Evolutionary conservation across 208 protist species (phyloP), one percentile per base, ranked within the genome.

Genomic region (Wallacemonas sp.): DNA sequence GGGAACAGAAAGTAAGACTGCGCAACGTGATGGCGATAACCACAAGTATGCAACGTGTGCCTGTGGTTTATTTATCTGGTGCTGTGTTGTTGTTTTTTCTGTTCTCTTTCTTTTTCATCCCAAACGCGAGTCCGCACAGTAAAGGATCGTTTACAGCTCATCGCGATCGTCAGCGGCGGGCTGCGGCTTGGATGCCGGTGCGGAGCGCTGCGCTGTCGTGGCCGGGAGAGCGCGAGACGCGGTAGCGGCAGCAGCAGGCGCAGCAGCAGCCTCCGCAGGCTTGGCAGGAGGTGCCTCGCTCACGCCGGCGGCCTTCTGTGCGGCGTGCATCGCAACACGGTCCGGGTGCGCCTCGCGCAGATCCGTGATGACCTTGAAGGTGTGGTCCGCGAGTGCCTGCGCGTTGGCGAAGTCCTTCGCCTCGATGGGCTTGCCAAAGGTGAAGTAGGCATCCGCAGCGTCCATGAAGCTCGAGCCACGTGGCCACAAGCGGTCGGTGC

Each of bases 401-500:
- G 82, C 80, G 16, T 73, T 83, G 38, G 65, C 72, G 58, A 87
- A 92, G 23, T 84, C 72, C n/a, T 55, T 65, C 19, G 81, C 81
- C 29, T 90, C 79, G 38, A 95, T 62, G 9, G 85, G 82, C 62
- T 86, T 83, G 12, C 84, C 90, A 66, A 85, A 93, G 19, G 87
- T 83, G 47, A 91, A 80, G 78, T 83, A 95, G 4, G 74, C 78
- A 6, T 80, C 64, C 5, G 74, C 84, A 8, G 41, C 32, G 61
- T 89, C 76, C 73, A 95, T 81, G 36, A 85, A 32, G 2, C 48
- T n/a, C 1, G 80, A 83, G 36, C 74, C 60, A 19, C 47, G 72
- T 16, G 87, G 82, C 88, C 91, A 96, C 65, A 91, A 76, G 27
- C 76, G 68, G 38, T 94, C 78, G 48, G 87, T 88, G 9, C 91